Evolutionary conservation across 2,329 filamentous ascomycete species (phyloP).

Genomic region (Cytospora schulzeri): DNA sequence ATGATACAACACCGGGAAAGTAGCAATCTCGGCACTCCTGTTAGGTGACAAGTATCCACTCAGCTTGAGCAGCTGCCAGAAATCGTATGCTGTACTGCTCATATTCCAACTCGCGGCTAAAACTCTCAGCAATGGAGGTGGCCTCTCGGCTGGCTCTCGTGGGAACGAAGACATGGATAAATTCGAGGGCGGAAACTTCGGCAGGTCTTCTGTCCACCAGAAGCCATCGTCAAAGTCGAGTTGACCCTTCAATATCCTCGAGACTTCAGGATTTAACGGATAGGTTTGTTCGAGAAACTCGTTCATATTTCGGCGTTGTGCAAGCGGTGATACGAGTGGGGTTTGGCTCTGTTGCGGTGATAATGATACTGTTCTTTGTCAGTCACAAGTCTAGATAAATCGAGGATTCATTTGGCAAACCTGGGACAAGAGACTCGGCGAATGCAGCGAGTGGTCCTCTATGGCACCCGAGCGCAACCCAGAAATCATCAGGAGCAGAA

Average conservation of each 20-base stretch:
- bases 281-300: slow-evolving; percentile 53
- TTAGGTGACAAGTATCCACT: slow-evolving; percentile 52
- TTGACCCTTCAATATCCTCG: slow-evolving; percentile 46
- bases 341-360: slow-evolving; percentile 54
- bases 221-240: slow-evolving; percentile 59
- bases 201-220: slow-evolving; percentile 59
- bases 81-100: slow-evolving; percentile 50
- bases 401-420: slow-evolving; percentile 38
- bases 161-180: slow-evolving; percentile 43
- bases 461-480: slow-evolving; percentile 54
- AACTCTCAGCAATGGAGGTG: slow-evolving; percentile 53
- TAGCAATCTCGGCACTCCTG: slow-evolving; percentile 51
- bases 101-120: slow-evolving; percentile 56
- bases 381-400: slow-evolving; percentile 6
- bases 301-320: slow-evolving; percentile 53
- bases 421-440: slow-evolving; percentile 53
- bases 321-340: slow-evolving; percentile 52
- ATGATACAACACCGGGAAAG: slow-evolving; percentile 53
- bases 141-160: slow-evolving; percentile 42
- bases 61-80: slow-evolving; percentile 55
- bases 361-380: slow-evolving; percentile 42
- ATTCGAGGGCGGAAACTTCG: slow-evolving; percentile 43
- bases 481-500: slow-evolving; percentile 47
- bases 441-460: slow-evolving; percentile 51
- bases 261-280: slow-evolving; percentile 42